These are phyloP conservation scores for Euphorbia tirucalli DNA, from an alignment of 345 rosid genomes.

Conservation along the genomic window DNA sequence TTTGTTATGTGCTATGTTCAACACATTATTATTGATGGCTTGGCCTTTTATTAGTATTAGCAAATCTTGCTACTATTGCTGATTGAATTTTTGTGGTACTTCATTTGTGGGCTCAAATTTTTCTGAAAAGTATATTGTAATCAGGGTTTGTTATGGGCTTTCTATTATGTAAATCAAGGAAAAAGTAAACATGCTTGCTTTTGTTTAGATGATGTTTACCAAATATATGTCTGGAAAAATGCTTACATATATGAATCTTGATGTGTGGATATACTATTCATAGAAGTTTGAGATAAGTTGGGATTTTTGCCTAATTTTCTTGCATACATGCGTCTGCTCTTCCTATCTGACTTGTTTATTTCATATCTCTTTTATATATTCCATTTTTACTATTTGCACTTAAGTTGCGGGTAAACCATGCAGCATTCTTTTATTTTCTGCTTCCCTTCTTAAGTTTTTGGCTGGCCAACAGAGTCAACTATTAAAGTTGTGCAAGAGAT, in stretches of 20 bases:
- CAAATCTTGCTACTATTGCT: too few relatives aligned
- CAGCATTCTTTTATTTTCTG: not conserved
- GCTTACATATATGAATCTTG: too few relatives aligned
- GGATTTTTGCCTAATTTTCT: not conserved
- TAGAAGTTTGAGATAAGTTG: not conserved
- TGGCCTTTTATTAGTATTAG: too few relatives aligned
- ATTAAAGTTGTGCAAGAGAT: not conserved
- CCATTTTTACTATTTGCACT: not conserved
- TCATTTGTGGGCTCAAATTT: too few relatives aligned
- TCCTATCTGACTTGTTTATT: not conserved
- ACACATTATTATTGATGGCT: too few relatives aligned
- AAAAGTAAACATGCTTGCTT: too few relatives aligned
- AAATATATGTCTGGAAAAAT: not conserved
- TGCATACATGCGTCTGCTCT: not conserved
- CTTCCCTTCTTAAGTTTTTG: not conserved
- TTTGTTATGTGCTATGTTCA: too few relatives aligned
- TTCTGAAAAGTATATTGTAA: too few relatives aligned
- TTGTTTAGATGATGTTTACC: not conserved
- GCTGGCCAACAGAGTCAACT: slow-evolving; percentile 6
- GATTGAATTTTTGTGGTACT: too few relatives aligned
- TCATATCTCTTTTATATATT: not conserved
- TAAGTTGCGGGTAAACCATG: not conserved
- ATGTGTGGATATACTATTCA: too few relatives aligned
- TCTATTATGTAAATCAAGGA: too few relatives aligned
- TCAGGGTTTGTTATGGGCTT: too few relatives aligned